Conservation (phyloP, 225 moss, liverwort and hornwort species). For the Pleurozium schreberi region DNA sequence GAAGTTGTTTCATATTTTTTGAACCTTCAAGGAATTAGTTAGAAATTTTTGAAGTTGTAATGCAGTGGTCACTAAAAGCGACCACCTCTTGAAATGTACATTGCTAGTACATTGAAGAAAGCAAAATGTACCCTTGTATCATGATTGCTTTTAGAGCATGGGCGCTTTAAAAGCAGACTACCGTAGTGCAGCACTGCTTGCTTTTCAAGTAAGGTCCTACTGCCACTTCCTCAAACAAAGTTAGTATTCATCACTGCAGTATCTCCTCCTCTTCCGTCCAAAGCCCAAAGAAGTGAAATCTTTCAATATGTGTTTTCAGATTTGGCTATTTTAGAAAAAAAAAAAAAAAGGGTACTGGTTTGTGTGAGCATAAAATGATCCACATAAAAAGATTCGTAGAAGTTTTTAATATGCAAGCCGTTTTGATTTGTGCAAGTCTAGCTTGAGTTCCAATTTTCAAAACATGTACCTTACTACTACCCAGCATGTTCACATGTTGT, state of each 20-base stretch:
- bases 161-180: too few species aligned
- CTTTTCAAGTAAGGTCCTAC: not conserved
- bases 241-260: too few species aligned
- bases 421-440: not conserved
- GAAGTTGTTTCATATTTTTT: too few species aligned
- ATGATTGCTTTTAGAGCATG: too few species aligned
- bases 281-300: not conserved
- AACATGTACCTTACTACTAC: too few species aligned
- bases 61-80: too few species aligned
- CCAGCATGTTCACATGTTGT: not conserved
- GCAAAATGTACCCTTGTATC: too few species aligned
- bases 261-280: not conserved
- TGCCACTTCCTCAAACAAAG: not conserved
- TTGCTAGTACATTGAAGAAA: too few species aligned
- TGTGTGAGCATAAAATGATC: fast-evolving
- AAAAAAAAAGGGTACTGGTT: not conserved
- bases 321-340: not conserved
- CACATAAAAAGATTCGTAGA: not conserved
- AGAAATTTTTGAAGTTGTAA: too few species aligned
- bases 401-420: not conserved
- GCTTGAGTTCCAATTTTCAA: not conserved
- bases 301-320: not conserved
- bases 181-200: not conserved
- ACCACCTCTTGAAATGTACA: too few species aligned
- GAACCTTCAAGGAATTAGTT: too few species aligned